A percentile compares a stretch with the other conserved stretches of the same genome.
Conservation (phyloP, 2,329 filamentous ascomycete species). For the Trichoderma afroharzianum region DNA sequence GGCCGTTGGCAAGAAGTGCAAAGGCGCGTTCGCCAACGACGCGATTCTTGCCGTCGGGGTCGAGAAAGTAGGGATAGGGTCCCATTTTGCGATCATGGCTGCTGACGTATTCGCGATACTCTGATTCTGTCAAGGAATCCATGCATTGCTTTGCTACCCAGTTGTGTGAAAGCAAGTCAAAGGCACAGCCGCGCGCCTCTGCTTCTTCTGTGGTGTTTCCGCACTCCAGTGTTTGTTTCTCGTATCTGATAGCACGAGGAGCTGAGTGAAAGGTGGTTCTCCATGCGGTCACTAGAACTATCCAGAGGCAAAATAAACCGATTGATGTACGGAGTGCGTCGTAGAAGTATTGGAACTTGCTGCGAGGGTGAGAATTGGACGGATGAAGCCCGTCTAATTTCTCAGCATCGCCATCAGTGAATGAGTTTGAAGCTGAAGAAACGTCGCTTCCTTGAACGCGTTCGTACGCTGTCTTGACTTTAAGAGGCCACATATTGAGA, state of each 20-base stretch:
- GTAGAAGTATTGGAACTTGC: not conserved
- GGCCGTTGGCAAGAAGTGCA: not conserved
- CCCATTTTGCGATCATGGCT: not conserved
- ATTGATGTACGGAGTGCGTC: not conserved
- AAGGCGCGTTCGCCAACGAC: not conserved
- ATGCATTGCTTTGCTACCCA: not conserved
- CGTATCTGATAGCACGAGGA: not conserved
- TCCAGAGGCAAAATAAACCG: not conserved
- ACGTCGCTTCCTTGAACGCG: not conserved
- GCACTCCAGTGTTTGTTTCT: not conserved
- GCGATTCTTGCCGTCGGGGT: not conserved
- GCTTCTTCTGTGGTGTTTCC: not conserved
- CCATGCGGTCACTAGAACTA: not conserved
- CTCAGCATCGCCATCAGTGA: not conserved
- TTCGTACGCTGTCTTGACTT: not conserved
- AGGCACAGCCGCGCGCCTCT: not conserved
- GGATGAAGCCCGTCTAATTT: not conserved
- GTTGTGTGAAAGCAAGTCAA: not conserved
- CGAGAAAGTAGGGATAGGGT: not conserved
- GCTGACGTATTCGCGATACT: not conserved
- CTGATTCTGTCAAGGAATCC: not conserved
- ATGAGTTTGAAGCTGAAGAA: not conserved
- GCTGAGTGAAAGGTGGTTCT: not conserved
- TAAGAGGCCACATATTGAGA: not conserved
- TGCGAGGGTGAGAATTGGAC: not conserved